Conservation (phyloP, 305 asterid species). For the Rubia balearica region DNA sequence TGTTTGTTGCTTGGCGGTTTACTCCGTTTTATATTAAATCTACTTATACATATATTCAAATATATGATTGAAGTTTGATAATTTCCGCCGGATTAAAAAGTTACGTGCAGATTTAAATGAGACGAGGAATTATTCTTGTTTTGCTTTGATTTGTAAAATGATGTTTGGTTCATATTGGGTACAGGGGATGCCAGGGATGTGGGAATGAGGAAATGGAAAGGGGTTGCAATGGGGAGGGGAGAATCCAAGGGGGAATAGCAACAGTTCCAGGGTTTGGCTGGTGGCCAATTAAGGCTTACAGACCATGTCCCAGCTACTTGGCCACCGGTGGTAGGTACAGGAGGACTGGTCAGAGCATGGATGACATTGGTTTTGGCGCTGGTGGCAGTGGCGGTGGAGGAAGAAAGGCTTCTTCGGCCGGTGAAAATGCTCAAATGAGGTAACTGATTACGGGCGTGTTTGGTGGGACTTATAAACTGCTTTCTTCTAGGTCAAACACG, state of each 20-base stretch:
- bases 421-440: constrained; percentile 32
- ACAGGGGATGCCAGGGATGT: constrained; percentile 75
- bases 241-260: constrained; percentile 96
- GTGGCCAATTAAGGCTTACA: constrained; percentile 95
- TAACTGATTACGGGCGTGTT: constrained; percentile 9
- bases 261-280: constrained; percentile 87
- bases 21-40: too few species aligned
- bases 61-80: not conserved
- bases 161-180: not conserved
- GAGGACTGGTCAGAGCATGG: constrained; percentile 85
- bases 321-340: constrained; percentile 85
- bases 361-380: constrained; percentile 76
- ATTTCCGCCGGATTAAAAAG: not conserved
- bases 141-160: not conserved
- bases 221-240: constrained; percentile 90
- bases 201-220: constrained; percentile 64
- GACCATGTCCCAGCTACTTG: constrained; percentile 83
- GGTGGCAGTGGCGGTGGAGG: constrained; percentile 35
- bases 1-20: too few species aligned
- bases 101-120: too few species aligned
- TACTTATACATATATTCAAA: too few species aligned
- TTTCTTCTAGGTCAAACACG: too few species aligned
- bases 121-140: too few species aligned
- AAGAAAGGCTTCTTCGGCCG: constrained; percentile 20
- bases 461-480: too few species aligned